phyloP scores from a whole-genome alignment of 345 rosid species.

The Gossypium raimondii region DNA sequence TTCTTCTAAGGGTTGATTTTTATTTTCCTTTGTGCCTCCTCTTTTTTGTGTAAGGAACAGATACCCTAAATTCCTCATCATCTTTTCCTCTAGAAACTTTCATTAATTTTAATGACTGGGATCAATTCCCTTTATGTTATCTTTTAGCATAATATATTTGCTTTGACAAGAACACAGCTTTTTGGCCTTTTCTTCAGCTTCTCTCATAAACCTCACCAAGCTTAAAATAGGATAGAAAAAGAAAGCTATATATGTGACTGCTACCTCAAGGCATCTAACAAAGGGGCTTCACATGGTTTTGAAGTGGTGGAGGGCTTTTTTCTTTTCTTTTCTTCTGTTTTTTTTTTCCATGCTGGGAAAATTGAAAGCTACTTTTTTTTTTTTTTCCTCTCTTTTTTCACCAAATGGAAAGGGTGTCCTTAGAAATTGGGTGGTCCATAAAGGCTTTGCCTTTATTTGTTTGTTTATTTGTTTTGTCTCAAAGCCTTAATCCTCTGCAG shows the following conservation, averaged over 20 bases:
- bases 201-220: conserved; percentile 8
- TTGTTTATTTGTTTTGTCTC: background rate
- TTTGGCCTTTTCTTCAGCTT: conserved; percentile 18
- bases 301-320: conserved; percentile 19
- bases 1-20: background rate
- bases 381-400: background rate
- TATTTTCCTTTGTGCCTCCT: background rate
- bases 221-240: background rate
- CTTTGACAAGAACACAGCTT: conserved; percentile 25
- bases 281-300: conserved; percentile 34
- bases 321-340: background rate
- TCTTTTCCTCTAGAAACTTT: background rate
- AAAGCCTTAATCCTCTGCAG: background rate
- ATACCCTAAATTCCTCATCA: background rate
- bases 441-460: background rate
- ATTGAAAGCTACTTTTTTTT: conserved; percentile 20
- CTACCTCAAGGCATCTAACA: conserved; percentile 34
- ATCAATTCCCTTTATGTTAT: conserved; percentile 11
- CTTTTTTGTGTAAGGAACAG: background rate
- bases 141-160: conserved; percentile 7
- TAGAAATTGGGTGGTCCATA: conserved; percentile 29
- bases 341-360: background rate
- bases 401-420: conserved; percentile 19
- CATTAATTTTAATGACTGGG: background rate
- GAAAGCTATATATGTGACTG: conserved; percentile 20